Evolutionary conservation across 2,329 filamentous ascomycete species (phyloP), one percentile per base, ranked within the genome.

Genomic region (Teratosphaeria zuluensis): DNA sequence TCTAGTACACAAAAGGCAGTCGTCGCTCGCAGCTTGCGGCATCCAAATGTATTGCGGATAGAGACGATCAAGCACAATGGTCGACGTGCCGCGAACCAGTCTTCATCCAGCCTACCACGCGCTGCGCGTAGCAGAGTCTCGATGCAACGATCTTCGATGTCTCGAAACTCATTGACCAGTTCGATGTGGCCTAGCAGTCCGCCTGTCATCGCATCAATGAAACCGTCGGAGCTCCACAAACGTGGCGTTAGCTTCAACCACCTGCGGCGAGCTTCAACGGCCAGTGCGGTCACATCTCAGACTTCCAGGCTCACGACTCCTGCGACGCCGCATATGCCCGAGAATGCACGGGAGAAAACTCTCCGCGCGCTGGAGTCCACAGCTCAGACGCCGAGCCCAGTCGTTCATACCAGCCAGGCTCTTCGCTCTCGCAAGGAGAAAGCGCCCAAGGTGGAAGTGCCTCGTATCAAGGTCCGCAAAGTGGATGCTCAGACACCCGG

Each of bases 201-300:
- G 58, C 77, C 78, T 19, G 67, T 77, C 38, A 66, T 76, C 56
- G 69, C 64, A 32, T 64, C 19, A 66, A 80, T 68, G 75, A 78
- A 63, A 76, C 78, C 81, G 3, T 75, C 76, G 38, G 80, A 81
- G 62, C 76, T 72, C 52, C 73, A 84, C 66, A 85, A 80, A 69
- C 80, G 84, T 53, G 81, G 81, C 62, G 82, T 88, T 28, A 86
- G 80, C 68, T 88, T 88, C 69, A 77, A 76, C 4, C 83, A 86
- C 64, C 66, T 80, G 21, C 77, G 80, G 32, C 72, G 74, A 53
- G 72, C 74, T 32, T 79, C 77, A 5, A 73, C 72, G 33, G 69
- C 70, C 4, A 78, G 73, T 57, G 70, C 69, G 55, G 68, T 74
- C 54, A 75, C 71, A 58, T 66, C 69, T 31, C 68, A 68, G 12